These are phyloP conservation scores for Nannochloropsis salina DNA, from an alignment of 108 stramenopile genomes.

Conservation along the genomic window DNA sequence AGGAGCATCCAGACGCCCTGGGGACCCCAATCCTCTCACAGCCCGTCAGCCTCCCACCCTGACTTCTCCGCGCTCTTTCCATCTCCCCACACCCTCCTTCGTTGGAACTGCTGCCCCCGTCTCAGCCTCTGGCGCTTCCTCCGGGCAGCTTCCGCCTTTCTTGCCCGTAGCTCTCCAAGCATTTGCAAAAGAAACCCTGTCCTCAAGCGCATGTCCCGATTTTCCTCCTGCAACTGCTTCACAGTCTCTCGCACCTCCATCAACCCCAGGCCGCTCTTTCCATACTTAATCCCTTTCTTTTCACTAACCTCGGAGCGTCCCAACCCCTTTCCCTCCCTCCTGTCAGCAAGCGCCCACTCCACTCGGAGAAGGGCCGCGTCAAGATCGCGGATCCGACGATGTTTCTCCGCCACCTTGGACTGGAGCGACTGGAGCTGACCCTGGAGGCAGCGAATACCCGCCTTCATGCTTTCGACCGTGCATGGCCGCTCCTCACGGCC, in stretches of 20 bases:
- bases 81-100: background rate
- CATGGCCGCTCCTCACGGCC: background rate
- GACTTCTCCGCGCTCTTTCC: background rate
- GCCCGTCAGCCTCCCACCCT: background rate
- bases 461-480: background rate
- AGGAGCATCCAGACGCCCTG: too few relatives aligned
- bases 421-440: background rate
- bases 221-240: background rate
- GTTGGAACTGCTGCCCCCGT: slow-evolving; percentile 1
- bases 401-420: background rate
- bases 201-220: background rate
- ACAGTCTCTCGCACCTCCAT: slow-evolving; percentile 19
- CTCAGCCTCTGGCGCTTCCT: background rate
- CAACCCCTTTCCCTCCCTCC: background rate
- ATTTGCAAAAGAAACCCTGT: background rate
- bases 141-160: background rate
- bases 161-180: background rate
- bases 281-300: background rate
- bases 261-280: background rate
- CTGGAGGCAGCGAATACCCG: background rate
- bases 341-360: background rate
- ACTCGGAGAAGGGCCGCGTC: background rate
- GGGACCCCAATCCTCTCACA: background rate
- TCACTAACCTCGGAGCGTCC: too few relatives aligned
- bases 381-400: background rate